A percentile compares a stretch with the other conserved stretches of the same genome.
Conservation (phyloP, 78 protist species). For the Diacronema lutheri region DNA sequence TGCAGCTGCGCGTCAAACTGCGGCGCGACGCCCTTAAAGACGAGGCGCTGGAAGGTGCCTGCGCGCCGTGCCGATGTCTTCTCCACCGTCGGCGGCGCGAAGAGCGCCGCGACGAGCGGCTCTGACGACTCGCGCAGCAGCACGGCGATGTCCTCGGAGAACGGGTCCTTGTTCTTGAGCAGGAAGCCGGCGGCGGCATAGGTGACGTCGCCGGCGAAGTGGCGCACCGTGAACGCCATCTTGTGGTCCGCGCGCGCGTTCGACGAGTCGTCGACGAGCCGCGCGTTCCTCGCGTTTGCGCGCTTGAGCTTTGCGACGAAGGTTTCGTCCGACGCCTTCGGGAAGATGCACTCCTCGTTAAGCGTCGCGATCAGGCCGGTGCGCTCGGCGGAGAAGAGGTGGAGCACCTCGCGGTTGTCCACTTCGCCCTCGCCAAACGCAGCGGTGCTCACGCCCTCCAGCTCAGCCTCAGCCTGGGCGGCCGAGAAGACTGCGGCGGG, state of each 20-base stretch:
- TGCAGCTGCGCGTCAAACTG: neutral
- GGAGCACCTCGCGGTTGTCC: too few relatives aligned
- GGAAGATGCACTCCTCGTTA: slow-evolving; percentile 83
- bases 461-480: too few relatives aligned
- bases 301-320: slow-evolving; percentile 49
- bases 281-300: too few relatives aligned
- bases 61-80: too few relatives aligned
- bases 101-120: neutral
- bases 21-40: neutral
- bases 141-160: slow-evolving; percentile 49
- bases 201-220: neutral
- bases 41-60: neutral
- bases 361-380: slow-evolving; percentile 71
- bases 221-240: too few relatives aligned
- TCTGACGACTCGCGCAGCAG: neutral
- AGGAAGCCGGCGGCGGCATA: slow-evolving; percentile 39
- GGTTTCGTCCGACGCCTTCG: slow-evolving; percentile 68
- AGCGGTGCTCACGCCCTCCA: too few relatives aligned
- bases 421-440: too few relatives aligned
- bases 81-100: neutral
- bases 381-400: neutral
- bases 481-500: too few relatives aligned
- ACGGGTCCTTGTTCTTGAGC: slow-evolving; percentile 77
- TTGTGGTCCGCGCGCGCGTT: too few relatives aligned
- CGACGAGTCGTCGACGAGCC: too few relatives aligned